Conservation (phyloP, 129 eudicot genomes). For the Calendula officinalis region DNA sequence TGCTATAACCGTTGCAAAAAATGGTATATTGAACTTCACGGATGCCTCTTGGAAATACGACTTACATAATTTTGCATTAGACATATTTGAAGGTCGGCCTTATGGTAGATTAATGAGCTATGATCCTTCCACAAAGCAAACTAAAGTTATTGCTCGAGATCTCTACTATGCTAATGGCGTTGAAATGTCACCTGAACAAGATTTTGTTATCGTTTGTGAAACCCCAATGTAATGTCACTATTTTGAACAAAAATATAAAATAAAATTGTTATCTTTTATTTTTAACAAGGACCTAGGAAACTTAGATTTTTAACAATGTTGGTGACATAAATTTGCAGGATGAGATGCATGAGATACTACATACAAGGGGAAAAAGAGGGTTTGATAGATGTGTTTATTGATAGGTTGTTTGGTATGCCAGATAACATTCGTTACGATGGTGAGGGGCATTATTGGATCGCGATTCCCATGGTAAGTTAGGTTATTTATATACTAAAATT, state of each 20-base stretch:
- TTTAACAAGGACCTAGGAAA: no score
- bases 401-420: constrained; percentile 64
- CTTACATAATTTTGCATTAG: constrained; percentile 24
- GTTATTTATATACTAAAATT: background rate
- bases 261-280: no score
- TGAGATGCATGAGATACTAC: constrained; percentile 68
- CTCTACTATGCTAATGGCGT: constrained; percentile 86
- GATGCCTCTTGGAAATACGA: constrained; percentile 77
- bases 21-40: constrained; percentile 74
- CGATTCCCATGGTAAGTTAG: constrained; percentile 39
- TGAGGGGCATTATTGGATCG: constrained; percentile 79
- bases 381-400: constrained; percentile 49
- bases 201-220: constrained; percentile 72
- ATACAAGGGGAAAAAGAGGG: constrained; percentile 66
- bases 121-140: constrained; percentile 59
- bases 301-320: no score
- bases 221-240: constrained; percentile 56
- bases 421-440: constrained; percentile 88
- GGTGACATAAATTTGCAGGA: constrained; percentile 45
- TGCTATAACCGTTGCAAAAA: constrained; percentile 51
- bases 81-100: constrained; percentile 62
- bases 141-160: constrained; percentile 58
- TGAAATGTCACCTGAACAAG: constrained; percentile 63
- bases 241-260: no score
- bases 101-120: constrained; percentile 85